Conservation (phyloP, 805 yeast species). For the Brettanomyces custersianus region DNA sequence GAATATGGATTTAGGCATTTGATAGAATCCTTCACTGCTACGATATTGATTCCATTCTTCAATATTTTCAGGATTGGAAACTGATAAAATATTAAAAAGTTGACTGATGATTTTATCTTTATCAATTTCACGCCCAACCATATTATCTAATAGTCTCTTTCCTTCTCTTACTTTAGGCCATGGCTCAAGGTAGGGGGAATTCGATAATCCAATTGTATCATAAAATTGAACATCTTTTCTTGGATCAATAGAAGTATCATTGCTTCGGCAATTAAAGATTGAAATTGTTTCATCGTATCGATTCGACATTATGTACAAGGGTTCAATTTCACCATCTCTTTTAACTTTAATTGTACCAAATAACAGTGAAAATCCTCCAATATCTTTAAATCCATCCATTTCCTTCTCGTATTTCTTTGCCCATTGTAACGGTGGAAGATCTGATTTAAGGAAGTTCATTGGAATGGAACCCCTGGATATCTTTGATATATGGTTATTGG, state of each 20-base stretch:
- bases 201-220: conserved; percentile 51
- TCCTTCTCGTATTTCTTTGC: conserved; percentile 21
- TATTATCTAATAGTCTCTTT: conserved; percentile 46
- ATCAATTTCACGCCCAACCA: conserved; percentile 12
- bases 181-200: conserved; percentile 53
- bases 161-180: conserved; percentile 73
- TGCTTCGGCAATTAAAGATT: conserved; percentile 9
- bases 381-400: conserved; percentile 22
- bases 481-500: conserved; percentile 13
- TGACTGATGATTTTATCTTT: conserved; percentile 36
- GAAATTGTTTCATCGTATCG: conserved; percentile 26
- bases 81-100: conserved; percentile 49
- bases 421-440: conserved; percentile 36
- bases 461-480: conserved; percentile 41
- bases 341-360: conserved; percentile 38
- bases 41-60: conserved; percentile 20
- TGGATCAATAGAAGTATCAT: background rate
- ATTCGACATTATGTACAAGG: conserved; percentile 40
- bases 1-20: conserved; percentile 52
- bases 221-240: conserved; percentile 10
- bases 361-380: conserved; percentile 59
- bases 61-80: conserved; percentile 23
- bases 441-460: conserved; percentile 26
- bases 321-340: conserved; percentile 10
- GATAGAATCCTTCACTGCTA: conserved; percentile 26